phyloP scores from a whole-genome alignment of 2,329 filamentous ascomycete species.

The Fusarium piperis region DNA sequence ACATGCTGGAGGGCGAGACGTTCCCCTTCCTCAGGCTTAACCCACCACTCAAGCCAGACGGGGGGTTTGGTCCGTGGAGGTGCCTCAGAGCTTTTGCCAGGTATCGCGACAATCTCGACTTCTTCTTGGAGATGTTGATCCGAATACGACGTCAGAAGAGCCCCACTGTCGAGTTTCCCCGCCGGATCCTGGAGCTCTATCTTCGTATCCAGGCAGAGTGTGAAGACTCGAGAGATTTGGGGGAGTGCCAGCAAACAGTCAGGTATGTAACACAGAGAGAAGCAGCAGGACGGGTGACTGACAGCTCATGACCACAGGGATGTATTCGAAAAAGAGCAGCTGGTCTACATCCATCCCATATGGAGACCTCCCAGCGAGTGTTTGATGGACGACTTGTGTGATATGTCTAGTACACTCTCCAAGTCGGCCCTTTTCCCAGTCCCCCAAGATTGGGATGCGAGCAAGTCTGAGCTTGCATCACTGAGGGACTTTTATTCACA shows the following conservation, averaged over 20 bases:
- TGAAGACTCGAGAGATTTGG: slow-evolving; percentile 21
- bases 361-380: slow-evolving; percentile 38
- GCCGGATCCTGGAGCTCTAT: slow-evolving; percentile 37
- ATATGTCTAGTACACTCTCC: slow-evolving; percentile 35
- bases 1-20: slow-evolving; percentile 35
- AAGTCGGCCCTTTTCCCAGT: slow-evolving; percentile 38
- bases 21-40: slow-evolving; percentile 38
- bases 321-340: slow-evolving; percentile 34
- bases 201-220: slow-evolving; percentile 38
- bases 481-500: slow-evolving; percentile 37
- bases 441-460: slow-evolving; percentile 33
- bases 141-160: slow-evolving; percentile 25
- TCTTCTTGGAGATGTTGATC: slow-evolving; percentile 37
- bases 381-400: slow-evolving; percentile 30
- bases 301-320: slow-evolving; percentile 7
- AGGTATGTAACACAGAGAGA: slow-evolving; percentile 11
- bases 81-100: slow-evolving; percentile 33
- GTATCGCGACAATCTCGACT: slow-evolving; percentile 30
- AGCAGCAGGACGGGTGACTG: background rate
- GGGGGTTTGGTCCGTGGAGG: slow-evolving; percentile 29
- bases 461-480: slow-evolving; percentile 33
- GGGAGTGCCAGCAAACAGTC: slow-evolving; percentile 20
- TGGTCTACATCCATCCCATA: slow-evolving; percentile 34
- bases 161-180: slow-evolving; percentile 32
- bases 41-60: slow-evolving; percentile 26